phyloP scores from a whole-genome alignment of 2,329 filamentous ascomycete species.

The Fusarium pseudograminearum region DNA sequence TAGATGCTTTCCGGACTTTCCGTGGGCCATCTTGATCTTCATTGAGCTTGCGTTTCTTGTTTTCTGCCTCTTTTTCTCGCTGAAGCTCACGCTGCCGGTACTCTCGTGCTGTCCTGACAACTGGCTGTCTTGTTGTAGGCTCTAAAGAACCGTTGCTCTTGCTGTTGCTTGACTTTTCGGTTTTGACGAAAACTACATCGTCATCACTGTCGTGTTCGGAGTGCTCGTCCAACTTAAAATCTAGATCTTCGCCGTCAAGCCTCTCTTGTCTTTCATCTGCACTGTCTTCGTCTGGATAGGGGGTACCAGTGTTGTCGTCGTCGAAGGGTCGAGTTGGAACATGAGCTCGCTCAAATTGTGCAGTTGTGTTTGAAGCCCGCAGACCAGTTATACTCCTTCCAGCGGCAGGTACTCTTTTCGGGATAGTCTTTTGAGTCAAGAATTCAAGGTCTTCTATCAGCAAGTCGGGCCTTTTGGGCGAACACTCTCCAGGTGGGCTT shows the following conservation, averaged over 20 bases:
- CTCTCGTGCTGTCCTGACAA: not conserved
- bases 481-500: not conserved
- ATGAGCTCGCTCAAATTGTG: no score
- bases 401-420: not conserved
- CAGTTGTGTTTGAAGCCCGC: no score
- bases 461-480: not conserved
- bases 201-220: not conserved
- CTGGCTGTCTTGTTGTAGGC: fast-evolving
- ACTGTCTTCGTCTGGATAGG: not conserved
- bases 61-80: not conserved
- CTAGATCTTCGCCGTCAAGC: not conserved
- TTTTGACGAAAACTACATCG: not conserved
- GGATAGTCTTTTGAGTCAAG: not conserved
- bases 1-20: not conserved
- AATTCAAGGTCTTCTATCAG: not conserved
- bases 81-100: not conserved
- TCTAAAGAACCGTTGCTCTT: not conserved
- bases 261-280: not conserved
- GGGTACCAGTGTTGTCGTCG: no score
- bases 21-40: not conserved
- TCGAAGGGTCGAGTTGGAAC: no score
- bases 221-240: not conserved
- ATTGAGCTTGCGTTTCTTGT: not conserved
- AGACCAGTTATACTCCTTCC: not conserved
- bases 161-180: not conserved